phyloP scores from a whole-genome alignment of 140 eudicot species.

The Flaveria floridana region DNA sequence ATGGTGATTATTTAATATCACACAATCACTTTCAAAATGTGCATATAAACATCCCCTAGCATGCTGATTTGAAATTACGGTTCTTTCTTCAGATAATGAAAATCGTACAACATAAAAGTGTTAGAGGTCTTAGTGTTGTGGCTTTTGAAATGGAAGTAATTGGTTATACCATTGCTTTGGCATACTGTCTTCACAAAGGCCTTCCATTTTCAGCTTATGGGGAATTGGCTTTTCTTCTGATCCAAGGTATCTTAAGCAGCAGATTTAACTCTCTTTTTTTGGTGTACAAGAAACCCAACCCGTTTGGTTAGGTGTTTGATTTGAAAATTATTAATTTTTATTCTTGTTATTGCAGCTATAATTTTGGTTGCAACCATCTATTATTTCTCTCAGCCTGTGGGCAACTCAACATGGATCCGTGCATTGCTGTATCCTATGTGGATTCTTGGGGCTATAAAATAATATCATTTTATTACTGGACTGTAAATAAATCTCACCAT shows the following conservation, averaged over 20 bases:
- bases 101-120: slow-evolving; percentile 71
- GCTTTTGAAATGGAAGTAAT: slow-evolving; percentile 94
- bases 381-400: slow-evolving; percentile 80
- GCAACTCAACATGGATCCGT: slow-evolving; percentile 75
- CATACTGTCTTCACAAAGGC: slow-evolving; percentile 95
- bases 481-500: background rate
- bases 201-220: slow-evolving; percentile 98
- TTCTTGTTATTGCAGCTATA: slow-evolving; percentile 56
- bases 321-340: background rate
- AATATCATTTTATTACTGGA: background rate
- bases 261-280: background rate
- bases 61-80: background rate
- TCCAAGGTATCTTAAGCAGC: slow-evolving; percentile 59
- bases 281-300: background rate
- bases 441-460: background rate
- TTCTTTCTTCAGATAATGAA: slow-evolving; percentile 63
- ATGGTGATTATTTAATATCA: background rate
- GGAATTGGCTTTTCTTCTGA: slow-evolving; percentile 80
- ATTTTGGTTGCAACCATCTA: slow-evolving; percentile 76
- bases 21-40: background rate
- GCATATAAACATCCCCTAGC: background rate
- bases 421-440: slow-evolving; percentile 74
- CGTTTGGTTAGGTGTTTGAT: background rate
- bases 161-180: slow-evolving; percentile 94
- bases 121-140: slow-evolving; percentile 82